Conservation (phyloP, 2,329 filamentous ascomycete species). For the Clonostachys byssicola region DNA sequence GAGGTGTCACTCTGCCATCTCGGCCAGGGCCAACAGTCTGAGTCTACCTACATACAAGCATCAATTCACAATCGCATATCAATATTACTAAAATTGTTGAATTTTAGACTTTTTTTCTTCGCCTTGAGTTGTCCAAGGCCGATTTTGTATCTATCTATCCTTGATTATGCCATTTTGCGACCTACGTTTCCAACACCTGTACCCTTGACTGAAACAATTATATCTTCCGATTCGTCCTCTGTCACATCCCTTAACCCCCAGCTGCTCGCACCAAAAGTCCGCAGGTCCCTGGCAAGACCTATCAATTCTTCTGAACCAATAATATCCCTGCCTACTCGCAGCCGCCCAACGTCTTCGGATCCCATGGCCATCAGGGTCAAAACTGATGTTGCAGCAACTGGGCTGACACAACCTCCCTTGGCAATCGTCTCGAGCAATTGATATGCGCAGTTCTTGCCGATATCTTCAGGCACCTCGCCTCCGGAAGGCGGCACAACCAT, state of each 20-base stretch:
- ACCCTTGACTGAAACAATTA: constrained; percentile 89
- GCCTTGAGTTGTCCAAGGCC: too few species aligned
- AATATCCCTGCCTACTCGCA: constrained; percentile 78
- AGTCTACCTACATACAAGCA: too few species aligned
- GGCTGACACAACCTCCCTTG: constrained; percentile 76
- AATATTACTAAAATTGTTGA: background rate
- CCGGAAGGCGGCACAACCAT: constrained; percentile 70
- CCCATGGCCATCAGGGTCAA: constrained; percentile 97
- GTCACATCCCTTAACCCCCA: constrained; percentile 82
- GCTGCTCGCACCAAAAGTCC: constrained; percentile 81
- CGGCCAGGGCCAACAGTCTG: background rate
- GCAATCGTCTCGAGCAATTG: constrained; percentile 82
- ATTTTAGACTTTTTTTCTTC: constrained; percentile 3
- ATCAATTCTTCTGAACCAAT: constrained; percentile 78
- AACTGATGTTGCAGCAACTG: constrained; percentile 67
- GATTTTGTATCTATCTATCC: too few species aligned
- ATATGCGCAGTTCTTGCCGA: constrained; percentile 83
- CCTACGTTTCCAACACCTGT: constrained; percentile 92
- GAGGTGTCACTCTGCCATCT: background rate
- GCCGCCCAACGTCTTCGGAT: constrained; percentile 85
- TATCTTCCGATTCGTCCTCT: constrained; percentile 62
- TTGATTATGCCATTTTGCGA: constrained; percentile 67
- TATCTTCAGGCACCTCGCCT: constrained; percentile 82
- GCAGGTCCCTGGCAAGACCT: constrained; percentile 77
- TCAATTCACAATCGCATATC: background rate